Evolutionary conservation across 192 early-diverging fungal species (phyloP).

Genomic region (Spizellomyces punctatus): DNA sequence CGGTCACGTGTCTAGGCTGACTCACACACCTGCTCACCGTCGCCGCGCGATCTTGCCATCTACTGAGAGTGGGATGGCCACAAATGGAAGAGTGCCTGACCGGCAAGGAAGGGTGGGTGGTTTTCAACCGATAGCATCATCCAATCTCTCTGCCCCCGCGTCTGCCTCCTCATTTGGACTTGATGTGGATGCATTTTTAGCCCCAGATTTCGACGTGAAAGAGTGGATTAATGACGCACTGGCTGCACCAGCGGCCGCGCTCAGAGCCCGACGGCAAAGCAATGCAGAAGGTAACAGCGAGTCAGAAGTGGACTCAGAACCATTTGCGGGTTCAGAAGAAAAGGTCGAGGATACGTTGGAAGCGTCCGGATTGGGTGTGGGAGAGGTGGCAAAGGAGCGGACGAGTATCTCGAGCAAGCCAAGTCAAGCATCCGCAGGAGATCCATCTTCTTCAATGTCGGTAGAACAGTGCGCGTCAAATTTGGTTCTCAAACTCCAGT

Average conservation of each 20-base stretch:
- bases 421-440: too few species aligned
- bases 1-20: too few species aligned
- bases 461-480: conserved; percentile 50
- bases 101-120: background rate
- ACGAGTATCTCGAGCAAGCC: too few species aligned
- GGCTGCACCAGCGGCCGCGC: background rate
- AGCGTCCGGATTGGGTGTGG: background rate
- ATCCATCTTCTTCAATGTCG: conserved; percentile 10
- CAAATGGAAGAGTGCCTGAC: background rate
- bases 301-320: background rate
- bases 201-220: conserved; percentile 64
- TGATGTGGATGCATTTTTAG: conserved; percentile 27
- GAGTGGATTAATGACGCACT: conserved; percentile 66
- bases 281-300: too few species aligned
- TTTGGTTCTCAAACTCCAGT: conserved; percentile 62
- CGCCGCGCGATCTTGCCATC: background rate
- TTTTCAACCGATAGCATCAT: too few species aligned
- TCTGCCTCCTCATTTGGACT: conserved; percentile 3
- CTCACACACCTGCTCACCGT: too few species aligned
- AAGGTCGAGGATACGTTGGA: background rate
- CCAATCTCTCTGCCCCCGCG: too few species aligned
- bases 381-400: background rate
- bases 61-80: background rate
- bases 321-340: background rate
- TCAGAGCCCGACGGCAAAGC: too few species aligned